Base-by-base conservation (phyloP, 345 rosid species). In the Lenwebbia sp. region DNA sequence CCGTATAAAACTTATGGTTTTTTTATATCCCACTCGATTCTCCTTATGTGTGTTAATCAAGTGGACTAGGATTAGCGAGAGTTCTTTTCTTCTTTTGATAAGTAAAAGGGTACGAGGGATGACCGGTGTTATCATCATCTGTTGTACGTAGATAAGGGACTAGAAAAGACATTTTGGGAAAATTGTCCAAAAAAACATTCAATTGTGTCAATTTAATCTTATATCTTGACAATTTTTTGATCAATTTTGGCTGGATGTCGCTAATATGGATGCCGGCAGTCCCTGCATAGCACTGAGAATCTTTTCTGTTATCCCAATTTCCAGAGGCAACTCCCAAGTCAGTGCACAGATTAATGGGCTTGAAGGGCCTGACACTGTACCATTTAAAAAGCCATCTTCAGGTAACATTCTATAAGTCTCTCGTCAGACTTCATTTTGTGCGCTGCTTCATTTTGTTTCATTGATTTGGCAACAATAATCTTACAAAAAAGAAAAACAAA, bases 311-410 rank as follows among this genome's bases (percentile, higher is more conserved):
- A 19, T 70, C 81, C 81, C 81, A 37, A 70, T 51, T 60, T 70
- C 6, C 88, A 97, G 99, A 93, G 87, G 99, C 99, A 58, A 97
- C 99, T 76, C 99, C 99, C 37, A 97, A 97, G 85, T 91, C 98
- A 3, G 98, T 96, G 86, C 82, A 95, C 87, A 93, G 94, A 86
- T 30, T 96, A 53, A 97, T 97, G 99, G 99, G 98, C 51, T 84
- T 95, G 58, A 97, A 97, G 90, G 99, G 99, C 49, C 91, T 97
- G 90, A 97, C 99, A 49, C 82, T 96, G 88, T 97, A 95, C 89
- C 99, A 97, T 91, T 90, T 96, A 85, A 97, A 96, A 92, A 96
- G 98, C 89, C 99, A 97, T 90, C 88, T 97, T 70, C 99, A 97
- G 99, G 99, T 95, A 75, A 22, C 15, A 40, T 82, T n/a, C 33